These are phyloP conservation scores for Ciborinia camelliae DNA, from an alignment of 2,329 filamentous ascomycete species.

Conservation along the genomic window DNA sequence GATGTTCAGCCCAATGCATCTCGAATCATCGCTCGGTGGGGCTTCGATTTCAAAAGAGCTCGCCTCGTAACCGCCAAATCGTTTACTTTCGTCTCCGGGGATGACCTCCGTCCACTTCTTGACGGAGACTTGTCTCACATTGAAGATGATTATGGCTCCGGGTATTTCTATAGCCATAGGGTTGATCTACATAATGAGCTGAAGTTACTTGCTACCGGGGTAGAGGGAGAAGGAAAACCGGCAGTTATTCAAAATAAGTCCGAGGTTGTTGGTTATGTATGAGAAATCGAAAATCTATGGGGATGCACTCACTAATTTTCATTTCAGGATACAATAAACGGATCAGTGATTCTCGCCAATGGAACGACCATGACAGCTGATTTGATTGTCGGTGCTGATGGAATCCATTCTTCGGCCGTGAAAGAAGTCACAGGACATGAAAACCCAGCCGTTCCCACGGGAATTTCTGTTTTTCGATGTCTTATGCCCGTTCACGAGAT, in stretches of 20 bases:
- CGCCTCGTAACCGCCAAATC: slow-evolving; percentile 36
- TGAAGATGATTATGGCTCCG: slow-evolving; percentile 34
- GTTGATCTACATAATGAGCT: slow-evolving; percentile 51
- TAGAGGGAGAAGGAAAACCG: slow-evolving; percentile 39
- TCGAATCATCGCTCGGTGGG: slow-evolving; percentile 49
- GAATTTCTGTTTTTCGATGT: slow-evolving; percentile 29
- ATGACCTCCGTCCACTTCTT: slow-evolving; percentile 21
- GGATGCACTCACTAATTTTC: slow-evolving; percentile 5
- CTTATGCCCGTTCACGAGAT: slow-evolving; percentile 29
- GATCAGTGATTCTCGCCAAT: slow-evolving; percentile 45
- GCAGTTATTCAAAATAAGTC: slow-evolving; percentile 40
- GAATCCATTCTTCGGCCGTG: slow-evolving; percentile 38
- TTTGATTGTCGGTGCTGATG: slow-evolving; percentile 54
- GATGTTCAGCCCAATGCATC: slow-evolving; percentile 59
- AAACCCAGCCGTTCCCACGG: slow-evolving; percentile 19
- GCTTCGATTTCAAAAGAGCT: slow-evolving; percentile 42
- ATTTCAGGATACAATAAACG: slow-evolving; percentile 26
- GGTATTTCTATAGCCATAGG: slow-evolving; percentile 53
- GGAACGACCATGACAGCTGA: slow-evolving; percentile 47
- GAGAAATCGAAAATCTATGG: neutral
- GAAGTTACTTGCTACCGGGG: slow-evolving; percentile 45
- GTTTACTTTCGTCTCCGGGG: slow-evolving; percentile 40
- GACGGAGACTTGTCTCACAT: slow-evolving; percentile 23
- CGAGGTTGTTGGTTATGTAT: slow-evolving; percentile 39
- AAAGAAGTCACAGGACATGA: neutral